Evolutionary conservation across 805 yeast species (phyloP).

Genomic region (Metschnikowia corniflorae): DNA sequence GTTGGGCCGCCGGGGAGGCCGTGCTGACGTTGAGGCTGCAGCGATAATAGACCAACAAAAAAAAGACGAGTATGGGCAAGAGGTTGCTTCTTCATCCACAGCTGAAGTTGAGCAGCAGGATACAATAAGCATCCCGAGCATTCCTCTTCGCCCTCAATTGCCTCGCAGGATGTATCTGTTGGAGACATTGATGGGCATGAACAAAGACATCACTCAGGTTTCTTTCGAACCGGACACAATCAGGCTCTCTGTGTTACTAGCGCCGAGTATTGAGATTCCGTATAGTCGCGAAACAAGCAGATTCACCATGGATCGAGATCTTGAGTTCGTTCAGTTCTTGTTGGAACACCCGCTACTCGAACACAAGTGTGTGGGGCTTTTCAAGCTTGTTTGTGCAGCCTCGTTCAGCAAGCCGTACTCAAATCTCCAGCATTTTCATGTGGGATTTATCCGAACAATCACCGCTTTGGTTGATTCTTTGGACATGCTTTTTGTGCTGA

Average conservation of each 20-base stretch:
- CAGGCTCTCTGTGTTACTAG: slow-evolving; percentile 11
- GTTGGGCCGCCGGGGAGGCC: slow-evolving; percentile 6
- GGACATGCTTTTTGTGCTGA: slow-evolving; percentile 5
- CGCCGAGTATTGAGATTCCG: slow-evolving; percentile 3
- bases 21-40: not conserved
- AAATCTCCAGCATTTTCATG: slow-evolving; percentile 12
- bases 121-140: not conserved
- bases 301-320: slow-evolving; percentile 5
- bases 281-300: not conserved
- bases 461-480: slow-evolving; percentile 9
- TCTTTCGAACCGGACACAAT: slow-evolving; percentile 6
- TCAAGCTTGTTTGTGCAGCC: slow-evolving; percentile 10
- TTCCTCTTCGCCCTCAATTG: not conserved
- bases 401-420: slow-evolving; percentile 6
- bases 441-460: slow-evolving; percentile 11
- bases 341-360: slow-evolving; percentile 3
- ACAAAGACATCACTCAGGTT: not conserved
- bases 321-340: slow-evolving; percentile 3
- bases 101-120: slow-evolving; percentile 1
- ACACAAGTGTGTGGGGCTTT: slow-evolving; percentile 11
- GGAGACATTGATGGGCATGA: slow-evolving; percentile 6
- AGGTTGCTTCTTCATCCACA: slow-evolving; percentile 4
- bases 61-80: not conserved
- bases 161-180: slow-evolving; percentile 2
- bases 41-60: not conserved